These are phyloP conservation scores for Carex littledalei DNA, from an alignment of 176 grass and related monocot species.

Conservation along the genomic window DNA sequence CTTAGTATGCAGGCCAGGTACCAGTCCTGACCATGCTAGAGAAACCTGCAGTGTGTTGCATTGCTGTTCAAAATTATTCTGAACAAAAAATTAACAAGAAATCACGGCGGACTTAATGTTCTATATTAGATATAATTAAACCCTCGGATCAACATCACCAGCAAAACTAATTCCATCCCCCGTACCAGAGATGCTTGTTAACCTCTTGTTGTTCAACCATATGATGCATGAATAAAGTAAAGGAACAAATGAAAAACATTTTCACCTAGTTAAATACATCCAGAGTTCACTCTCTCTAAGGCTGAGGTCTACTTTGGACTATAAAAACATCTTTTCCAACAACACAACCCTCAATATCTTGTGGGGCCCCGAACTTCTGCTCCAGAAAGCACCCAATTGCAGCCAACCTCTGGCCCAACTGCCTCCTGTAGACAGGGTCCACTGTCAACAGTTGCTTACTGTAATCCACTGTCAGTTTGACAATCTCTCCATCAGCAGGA, in stretches of 20 bases:
- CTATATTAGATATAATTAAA: background rate
- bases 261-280: background rate
- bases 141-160: background rate
- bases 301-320: constrained; percentile 90
- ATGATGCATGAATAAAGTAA: too few species aligned
- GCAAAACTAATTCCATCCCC: background rate
- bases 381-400: constrained; percentile 84
- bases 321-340: constrained; percentile 73
- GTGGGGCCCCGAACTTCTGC: constrained; percentile 69
- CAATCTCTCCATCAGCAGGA: constrained; percentile 59
- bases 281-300: constrained; percentile 15
- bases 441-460: constrained; percentile 70
- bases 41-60: background rate
- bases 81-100: background rate
- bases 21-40: too few species aligned
- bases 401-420: constrained; percentile 67
- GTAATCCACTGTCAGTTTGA: constrained; percentile 64
- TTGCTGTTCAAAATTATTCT: background rate
- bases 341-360: constrained; percentile 93
- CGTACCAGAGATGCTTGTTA: constrained; percentile 2
- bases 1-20: too few species aligned
- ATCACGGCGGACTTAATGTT: background rate
- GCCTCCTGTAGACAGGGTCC: constrained; percentile 52
- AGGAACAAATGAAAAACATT: background rate
- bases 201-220: background rate